phyloP scores from a whole-genome alignment of 345 rosid species.

The Lepidium didymum region DNA sequence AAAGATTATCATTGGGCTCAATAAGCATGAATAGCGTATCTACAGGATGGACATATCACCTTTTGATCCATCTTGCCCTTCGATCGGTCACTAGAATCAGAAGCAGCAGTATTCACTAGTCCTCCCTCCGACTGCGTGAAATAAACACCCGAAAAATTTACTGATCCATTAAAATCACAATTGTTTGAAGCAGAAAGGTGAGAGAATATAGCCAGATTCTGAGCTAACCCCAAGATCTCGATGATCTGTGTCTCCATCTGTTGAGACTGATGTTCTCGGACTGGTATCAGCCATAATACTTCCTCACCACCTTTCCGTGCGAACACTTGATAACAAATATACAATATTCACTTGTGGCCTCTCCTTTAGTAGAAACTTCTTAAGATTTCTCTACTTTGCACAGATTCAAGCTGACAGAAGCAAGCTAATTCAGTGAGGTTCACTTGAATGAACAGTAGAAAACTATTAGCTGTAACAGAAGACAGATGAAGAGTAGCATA shows the following conservation, averaged over 20 bases:
- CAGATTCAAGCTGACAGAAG: not conserved
- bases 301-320: conserved; percentile 41
- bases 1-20: not conserved
- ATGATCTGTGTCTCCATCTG: conserved; percentile 88
- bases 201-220: not conserved
- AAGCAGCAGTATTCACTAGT: conserved; percentile 41
- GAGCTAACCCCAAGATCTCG: conserved; percentile 66
- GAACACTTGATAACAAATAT: conserved; percentile 30
- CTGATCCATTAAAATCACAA: not conserved
- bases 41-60: conserved; percentile 39
- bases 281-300: conserved; percentile 85
- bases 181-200: not conserved
- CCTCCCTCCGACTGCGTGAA: conserved; percentile 65
- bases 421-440: not conserved
- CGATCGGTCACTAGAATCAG: conserved; percentile 93
- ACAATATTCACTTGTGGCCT: conserved; percentile 31
- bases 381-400: conserved; percentile 20
- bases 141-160: not conserved
- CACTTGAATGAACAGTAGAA: not conserved
- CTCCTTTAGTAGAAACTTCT: conserved; percentile 31
- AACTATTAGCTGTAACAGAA: not conserved
- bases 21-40: not conserved
- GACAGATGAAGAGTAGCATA: not conserved
- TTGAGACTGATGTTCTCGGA: conserved; percentile 84
- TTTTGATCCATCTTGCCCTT: conserved; percentile 92